These are phyloP conservation scores for Fusarium sp. DNA, from an alignment of 2,329 filamentous ascomycete genomes.

Conservation along the genomic window DNA sequence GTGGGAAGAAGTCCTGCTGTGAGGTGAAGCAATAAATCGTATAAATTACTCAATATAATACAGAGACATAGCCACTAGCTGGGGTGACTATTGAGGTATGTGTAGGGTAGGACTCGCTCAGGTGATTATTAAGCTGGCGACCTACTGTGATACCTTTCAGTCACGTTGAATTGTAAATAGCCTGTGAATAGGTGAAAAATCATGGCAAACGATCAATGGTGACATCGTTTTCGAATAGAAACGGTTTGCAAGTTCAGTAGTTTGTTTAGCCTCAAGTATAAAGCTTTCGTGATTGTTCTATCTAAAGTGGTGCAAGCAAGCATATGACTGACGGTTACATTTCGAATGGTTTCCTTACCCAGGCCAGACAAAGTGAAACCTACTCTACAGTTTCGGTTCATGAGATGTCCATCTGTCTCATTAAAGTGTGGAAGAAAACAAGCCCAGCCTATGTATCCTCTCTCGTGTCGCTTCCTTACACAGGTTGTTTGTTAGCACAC, in stretches of 20 bases:
- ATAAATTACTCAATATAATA: too few relatives aligned
- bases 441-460: not conserved
- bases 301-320: too few relatives aligned
- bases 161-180: not conserved
- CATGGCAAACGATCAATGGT: not conserved
- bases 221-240: not conserved
- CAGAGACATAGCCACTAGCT: too few relatives aligned
- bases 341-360: not conserved
- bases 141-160: not conserved
- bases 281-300: not conserved
- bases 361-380: not conserved
- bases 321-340: not conserved
- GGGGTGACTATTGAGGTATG: not conserved
- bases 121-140: conserved; percentile 18
- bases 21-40: too few relatives aligned
- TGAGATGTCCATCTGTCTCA: not conserved
- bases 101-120: conserved; percentile 6
- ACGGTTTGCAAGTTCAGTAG: not conserved
- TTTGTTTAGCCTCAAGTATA: not conserved
- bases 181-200: not conserved
- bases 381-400: not conserved
- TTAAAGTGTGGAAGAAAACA: not conserved
- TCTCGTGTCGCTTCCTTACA: not conserved
- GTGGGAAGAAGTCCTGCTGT: too few relatives aligned
- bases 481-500: not conserved